Conservation (phyloP, 306 rosid genomes). For the Alnus rubra region DNA sequence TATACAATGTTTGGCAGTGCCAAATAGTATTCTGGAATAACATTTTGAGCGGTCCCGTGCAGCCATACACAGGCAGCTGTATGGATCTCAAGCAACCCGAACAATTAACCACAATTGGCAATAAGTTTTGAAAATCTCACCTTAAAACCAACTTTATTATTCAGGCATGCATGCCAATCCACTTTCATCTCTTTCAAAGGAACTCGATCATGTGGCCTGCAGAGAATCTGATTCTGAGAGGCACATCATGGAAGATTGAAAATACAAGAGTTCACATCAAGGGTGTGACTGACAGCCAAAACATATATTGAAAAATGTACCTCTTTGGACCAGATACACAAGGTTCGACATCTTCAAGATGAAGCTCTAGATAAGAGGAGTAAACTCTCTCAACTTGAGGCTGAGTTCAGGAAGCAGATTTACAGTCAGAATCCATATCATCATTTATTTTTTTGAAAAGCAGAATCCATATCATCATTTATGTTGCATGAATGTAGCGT, state of each 20-base stretch:
- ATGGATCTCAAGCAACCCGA: slow-evolving; percentile 2
- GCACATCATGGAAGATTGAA: slow-evolving; percentile 22
- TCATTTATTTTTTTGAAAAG: background rate
- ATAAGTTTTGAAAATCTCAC: slow-evolving; percentile 37
- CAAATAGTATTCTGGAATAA: background rate
- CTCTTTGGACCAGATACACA: slow-evolving; percentile 98
- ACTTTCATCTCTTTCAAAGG: slow-evolving; percentile 87
- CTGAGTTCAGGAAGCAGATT: slow-evolving; percentile 45
- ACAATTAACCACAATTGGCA: slow-evolving; percentile 10
- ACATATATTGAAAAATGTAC: slow-evolving; percentile 33
- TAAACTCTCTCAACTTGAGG: slow-evolving; percentile 81
- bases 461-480: slow-evolving; percentile 24
- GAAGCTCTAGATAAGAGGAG: slow-evolving; percentile 76
- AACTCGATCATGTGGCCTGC: slow-evolving; percentile 97
- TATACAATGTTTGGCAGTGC: background rate
- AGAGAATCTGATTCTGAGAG: slow-evolving; percentile 33
- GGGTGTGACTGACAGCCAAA: slow-evolving; percentile 19
- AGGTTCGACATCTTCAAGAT: slow-evolving; percentile 82
- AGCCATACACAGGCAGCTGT: background rate
- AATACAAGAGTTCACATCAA: background rate
- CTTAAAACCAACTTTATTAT: slow-evolving; percentile 96
- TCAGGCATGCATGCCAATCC: slow-evolving; percentile 90
- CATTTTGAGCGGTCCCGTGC: background rate
- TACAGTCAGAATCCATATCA: slow-evolving; percentile 27
- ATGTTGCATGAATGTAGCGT: slow-evolving; percentile 1